Evolutionary conservation across 164 flowering plant genomes (phyloP).

Genomic region (Chloranthus sessilifolius): DNA sequence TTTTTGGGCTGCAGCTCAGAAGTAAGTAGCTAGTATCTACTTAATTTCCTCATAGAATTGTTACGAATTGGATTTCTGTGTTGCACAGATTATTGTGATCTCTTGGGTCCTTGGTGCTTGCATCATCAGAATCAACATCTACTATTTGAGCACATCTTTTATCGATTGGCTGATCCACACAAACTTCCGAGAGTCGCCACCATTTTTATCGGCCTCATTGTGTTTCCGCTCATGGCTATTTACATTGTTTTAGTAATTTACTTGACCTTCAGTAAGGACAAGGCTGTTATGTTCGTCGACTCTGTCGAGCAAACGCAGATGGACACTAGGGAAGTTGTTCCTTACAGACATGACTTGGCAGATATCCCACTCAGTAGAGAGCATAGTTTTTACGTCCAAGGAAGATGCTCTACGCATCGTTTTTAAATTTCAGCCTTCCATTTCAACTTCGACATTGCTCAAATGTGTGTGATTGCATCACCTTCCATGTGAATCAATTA

Average conservation of each 20-base stretch:
- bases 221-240: not conserved
- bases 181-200: not conserved
- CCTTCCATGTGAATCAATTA: no score
- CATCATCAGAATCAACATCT: constrained; percentile 2
- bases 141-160: not conserved
- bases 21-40: no score
- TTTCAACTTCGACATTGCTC: no score
- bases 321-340: constrained; percentile 43
- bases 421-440: no score
- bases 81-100: not conserved
- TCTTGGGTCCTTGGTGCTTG: constrained; percentile 1
- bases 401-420: no score
- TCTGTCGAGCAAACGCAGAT: constrained; percentile 36
- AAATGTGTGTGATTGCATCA: no score
- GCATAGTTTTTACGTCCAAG: no score
- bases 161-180: not conserved
- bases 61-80: no score
- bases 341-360: constrained; percentile 66
- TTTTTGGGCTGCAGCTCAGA: no score
- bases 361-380: constrained; percentile 38
- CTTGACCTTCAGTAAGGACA: constrained; percentile 8
- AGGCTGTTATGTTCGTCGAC: constrained; percentile 52
- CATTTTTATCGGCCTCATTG: not conserved
- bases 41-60: no score
- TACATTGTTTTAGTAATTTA: not conserved